Evolutionary conservation across 2,329 filamentous ascomycete genomes (phyloP).

Genomic region (Biscogniauxia sp.): DNA sequence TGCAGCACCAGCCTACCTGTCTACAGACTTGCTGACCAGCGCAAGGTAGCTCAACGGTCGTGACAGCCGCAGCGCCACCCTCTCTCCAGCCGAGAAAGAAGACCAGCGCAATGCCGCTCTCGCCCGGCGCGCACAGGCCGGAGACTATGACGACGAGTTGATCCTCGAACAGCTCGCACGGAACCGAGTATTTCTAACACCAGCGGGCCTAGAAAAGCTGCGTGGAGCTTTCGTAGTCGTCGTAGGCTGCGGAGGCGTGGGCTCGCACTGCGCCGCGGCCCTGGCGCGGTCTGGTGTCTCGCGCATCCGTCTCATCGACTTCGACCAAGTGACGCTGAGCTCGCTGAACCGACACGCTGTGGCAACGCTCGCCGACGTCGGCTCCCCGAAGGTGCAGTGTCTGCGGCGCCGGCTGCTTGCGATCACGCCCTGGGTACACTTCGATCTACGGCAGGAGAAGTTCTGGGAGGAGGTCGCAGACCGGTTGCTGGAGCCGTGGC

Average conservation of each 20-base stretch:
- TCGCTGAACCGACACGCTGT: conserved; percentile 95
- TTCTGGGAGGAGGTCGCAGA: conserved; percentile 69
- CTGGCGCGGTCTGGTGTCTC: conserved; percentile 86
- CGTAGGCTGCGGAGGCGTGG: conserved; percentile 91
- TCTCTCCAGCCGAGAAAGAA: conserved; percentile 49
- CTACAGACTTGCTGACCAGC: conserved; percentile 17
- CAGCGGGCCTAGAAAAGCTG: conserved; percentile 76
- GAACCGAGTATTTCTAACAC: conserved; percentile 85
- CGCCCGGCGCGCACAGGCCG: conserved; percentile 58
- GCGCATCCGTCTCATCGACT: conserved; percentile 87
- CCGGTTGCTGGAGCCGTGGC: conserved; percentile 66
- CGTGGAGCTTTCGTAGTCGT: conserved; percentile 82
- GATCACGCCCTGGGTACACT: conserved; percentile 86
- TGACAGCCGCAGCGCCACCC: conserved; percentile 55
- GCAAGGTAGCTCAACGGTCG: conserved; percentile 56
- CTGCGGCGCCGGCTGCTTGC: conserved; percentile 77
- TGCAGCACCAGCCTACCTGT: not conserved
- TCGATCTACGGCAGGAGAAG: conserved; percentile 82
- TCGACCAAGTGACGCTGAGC: conserved; percentile 94
- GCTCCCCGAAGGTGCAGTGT: conserved; percentile 86
- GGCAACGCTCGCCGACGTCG: conserved; percentile 90
- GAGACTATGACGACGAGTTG: conserved; percentile 71
- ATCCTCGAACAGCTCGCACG: conserved; percentile 93
- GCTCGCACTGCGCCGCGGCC: conserved; percentile 84
- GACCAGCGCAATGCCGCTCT: conserved; percentile 59